A percentile compares a stretch with the other conserved stretches of the same genome.
phyloP scores from a whole-genome alignment of 2,329 filamentous ascomycete species.

The Cercospora citrullina region DNA sequence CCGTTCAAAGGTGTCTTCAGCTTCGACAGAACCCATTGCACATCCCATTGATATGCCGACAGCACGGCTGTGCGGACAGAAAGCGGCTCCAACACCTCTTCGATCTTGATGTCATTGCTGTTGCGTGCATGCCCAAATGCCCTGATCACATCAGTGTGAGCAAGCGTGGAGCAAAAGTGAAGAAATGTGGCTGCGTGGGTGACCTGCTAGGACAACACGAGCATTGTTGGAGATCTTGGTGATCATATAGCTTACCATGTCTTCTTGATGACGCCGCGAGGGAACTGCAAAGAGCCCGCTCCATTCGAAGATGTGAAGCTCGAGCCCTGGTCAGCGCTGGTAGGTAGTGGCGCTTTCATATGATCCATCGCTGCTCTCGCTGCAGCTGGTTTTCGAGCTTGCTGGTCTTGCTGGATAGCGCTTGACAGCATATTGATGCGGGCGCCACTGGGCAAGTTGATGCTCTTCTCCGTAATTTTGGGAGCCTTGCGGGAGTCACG shows the following conservation, averaged over 20 bases:
- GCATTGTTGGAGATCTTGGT: neutral
- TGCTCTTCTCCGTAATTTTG: slow-evolving; percentile 28
- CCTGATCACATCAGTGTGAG: slow-evolving; percentile 1
- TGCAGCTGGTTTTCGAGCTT: slow-evolving; percentile 24
- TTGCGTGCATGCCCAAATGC: slow-evolving; percentile 61
- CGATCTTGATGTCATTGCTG: slow-evolving; percentile 77
- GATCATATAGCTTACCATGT: slow-evolving; percentile 59
- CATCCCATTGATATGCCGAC: slow-evolving; percentile 85
- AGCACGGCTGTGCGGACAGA: slow-evolving; percentile 75
- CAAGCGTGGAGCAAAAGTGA: neutral
- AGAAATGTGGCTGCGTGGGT: neutral
- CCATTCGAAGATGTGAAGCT: neutral
- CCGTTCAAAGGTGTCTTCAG: slow-evolving; percentile 63
- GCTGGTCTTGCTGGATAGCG: slow-evolving; percentile 27
- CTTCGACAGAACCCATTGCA: slow-evolving; percentile 68
- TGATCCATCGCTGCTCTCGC: slow-evolving; percentile 29
- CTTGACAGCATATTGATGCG: slow-evolving; percentile 31
- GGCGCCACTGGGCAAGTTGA: slow-evolving; percentile 28
- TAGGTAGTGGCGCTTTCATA: slow-evolving; percentile 13
- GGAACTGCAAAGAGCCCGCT: slow-evolving; percentile 46
- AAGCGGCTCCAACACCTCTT: slow-evolving; percentile 76
- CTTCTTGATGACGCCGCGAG: slow-evolving; percentile 70
- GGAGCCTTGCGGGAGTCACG: slow-evolving; percentile 32
- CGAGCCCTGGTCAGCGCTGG: neutral
- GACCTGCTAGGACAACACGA: neutral